Conservation (phyloP, 2,329 filamentous ascomycete genomes). For the Fusarium solani-melongenae region DNA sequence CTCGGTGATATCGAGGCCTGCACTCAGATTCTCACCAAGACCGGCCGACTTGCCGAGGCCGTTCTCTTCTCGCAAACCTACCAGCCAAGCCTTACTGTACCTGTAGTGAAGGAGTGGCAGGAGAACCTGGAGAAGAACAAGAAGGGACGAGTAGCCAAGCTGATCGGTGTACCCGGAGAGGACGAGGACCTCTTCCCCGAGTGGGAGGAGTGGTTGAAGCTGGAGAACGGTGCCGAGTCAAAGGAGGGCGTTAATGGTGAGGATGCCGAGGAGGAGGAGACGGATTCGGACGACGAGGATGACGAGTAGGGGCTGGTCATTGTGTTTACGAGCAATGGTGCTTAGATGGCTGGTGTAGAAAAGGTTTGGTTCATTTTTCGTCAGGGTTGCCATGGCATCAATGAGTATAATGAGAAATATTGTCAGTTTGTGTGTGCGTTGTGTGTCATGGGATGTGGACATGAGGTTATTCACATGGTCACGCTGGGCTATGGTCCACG, state of each 20-base stretch:
- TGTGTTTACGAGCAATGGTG: slow-evolving; percentile 38
- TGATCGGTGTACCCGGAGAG: slow-evolving; percentile 83
- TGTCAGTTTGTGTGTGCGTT: slow-evolving; percentile 4
- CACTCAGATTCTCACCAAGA: slow-evolving; percentile 81
- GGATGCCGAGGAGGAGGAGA: slow-evolving; percentile 27
- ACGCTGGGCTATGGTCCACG: background rate
- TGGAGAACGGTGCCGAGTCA: slow-evolving; percentile 77
- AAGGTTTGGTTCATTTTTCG: slow-evolving; percentile 44
- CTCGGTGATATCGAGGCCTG: slow-evolving; percentile 85
- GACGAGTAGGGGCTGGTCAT: slow-evolving; percentile 39
- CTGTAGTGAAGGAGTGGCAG: slow-evolving; percentile 84
- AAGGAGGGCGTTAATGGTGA: slow-evolving; percentile 36
- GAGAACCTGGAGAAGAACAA: slow-evolving; percentile 82
- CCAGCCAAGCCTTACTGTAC: slow-evolving; percentile 80
- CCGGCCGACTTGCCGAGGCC: slow-evolving; percentile 84
- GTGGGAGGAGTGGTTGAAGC: slow-evolving; percentile 88
- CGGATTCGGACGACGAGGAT: slow-evolving; percentile 38
- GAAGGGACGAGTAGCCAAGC: slow-evolving; percentile 85
- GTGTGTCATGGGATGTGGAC: background rate
- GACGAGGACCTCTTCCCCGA: slow-evolving; percentile 94
- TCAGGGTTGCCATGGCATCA: slow-evolving; percentile 45
- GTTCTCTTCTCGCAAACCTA: slow-evolving; percentile 96
- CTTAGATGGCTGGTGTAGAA: slow-evolving; percentile 46
- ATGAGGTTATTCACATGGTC: background rate
- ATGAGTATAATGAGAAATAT: slow-evolving; percentile 46